These are phyloP conservation scores for Echites panduratus DNA, from an alignment of 257 asterid genomes.

Conservation along the genomic window DNA sequence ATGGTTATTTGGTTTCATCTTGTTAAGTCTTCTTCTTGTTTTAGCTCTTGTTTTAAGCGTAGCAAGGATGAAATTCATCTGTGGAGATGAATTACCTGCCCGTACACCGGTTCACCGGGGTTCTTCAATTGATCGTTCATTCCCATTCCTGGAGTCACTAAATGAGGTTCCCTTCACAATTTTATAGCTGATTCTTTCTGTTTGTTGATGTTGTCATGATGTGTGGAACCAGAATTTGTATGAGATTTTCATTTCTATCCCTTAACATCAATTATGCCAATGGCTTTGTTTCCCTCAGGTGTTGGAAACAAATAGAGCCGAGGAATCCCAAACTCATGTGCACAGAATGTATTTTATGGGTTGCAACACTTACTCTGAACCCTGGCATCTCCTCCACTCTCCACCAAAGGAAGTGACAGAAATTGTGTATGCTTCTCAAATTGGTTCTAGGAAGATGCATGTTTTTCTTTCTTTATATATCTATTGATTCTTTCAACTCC, in stretches of 20 bases:
- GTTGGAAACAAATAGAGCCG: slow-evolving; percentile 76
- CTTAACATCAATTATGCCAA: neutral
- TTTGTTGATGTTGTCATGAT: neutral
- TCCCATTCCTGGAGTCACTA: slow-evolving; percentile 80
- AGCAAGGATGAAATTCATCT: slow-evolving; percentile 78
- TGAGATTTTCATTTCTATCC: neutral
- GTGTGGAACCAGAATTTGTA: neutral
- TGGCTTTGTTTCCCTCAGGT: slow-evolving; percentile 40
- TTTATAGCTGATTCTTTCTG: neutral
- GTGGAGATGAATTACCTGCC: slow-evolving; percentile 69
- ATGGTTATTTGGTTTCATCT: slow-evolving; percentile 74
- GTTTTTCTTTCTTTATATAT: neutral
- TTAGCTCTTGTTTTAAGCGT: slow-evolving; percentile 81
- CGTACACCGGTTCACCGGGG: slow-evolving; percentile 56
- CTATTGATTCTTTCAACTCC: neutral
- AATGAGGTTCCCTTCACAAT: slow-evolving; percentile 49
- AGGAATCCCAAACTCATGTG: slow-evolving; percentile 77
- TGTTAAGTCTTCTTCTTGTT: slow-evolving; percentile 61
- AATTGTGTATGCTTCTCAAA: slow-evolving; percentile 58
- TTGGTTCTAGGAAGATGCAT: neutral
- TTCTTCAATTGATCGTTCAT: slow-evolving; percentile 77
- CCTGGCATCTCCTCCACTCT: slow-evolving; percentile 85
- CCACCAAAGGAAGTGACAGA: slow-evolving; percentile 84
- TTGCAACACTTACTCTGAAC: slow-evolving; percentile 75
- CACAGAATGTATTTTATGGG: slow-evolving; percentile 87